These are phyloP conservation scores for Aspergillus ustus DNA, from an alignment of 2,329 filamentous ascomycete genomes.

Conservation along the genomic window DNA sequence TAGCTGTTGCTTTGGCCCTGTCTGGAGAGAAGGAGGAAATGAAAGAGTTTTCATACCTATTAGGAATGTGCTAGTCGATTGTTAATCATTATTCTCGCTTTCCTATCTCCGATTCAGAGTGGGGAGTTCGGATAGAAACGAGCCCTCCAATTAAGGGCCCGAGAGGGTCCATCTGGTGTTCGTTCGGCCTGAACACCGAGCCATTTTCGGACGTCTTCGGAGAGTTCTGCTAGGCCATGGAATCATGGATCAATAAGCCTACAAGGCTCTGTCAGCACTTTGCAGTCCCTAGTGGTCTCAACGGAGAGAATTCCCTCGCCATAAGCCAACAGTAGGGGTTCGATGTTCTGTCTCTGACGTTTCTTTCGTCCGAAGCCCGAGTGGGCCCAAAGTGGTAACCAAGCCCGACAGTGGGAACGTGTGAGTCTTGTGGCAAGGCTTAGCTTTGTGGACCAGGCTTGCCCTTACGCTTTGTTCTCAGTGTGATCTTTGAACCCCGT, in stretches of 20 bases:
- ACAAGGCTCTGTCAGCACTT: neutral
- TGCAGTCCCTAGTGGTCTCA: neutral
- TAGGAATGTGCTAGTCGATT: neutral
- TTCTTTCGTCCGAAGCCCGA: neutral
- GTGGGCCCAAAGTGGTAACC: neutral
- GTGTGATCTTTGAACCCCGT: neutral
- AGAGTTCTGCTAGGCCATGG: neutral
- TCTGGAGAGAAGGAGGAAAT: neutral
- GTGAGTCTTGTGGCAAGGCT: neutral
- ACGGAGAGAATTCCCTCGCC: neutral
- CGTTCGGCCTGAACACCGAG: neutral
- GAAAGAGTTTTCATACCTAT: constrained; percentile 5
- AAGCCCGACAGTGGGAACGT: neutral
- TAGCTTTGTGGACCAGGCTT: neutral
- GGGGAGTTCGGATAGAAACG: neutral
- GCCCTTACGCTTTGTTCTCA: neutral
- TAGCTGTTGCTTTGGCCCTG: neutral
- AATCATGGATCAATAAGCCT: neutral
- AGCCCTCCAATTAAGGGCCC: neutral
- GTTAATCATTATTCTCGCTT: constrained; percentile 1
- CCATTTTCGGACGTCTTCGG: neutral
- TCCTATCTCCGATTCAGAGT: neutral
- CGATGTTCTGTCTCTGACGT: neutral
- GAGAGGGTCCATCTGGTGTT: neutral
- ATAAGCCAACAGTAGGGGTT: neutral